Evolutionary conservation across 2,329 filamentous ascomycete genomes (phyloP), one percentile per base, ranked within the genome.

Genomic region (Cylindrodendrum hubeiense): DNA sequence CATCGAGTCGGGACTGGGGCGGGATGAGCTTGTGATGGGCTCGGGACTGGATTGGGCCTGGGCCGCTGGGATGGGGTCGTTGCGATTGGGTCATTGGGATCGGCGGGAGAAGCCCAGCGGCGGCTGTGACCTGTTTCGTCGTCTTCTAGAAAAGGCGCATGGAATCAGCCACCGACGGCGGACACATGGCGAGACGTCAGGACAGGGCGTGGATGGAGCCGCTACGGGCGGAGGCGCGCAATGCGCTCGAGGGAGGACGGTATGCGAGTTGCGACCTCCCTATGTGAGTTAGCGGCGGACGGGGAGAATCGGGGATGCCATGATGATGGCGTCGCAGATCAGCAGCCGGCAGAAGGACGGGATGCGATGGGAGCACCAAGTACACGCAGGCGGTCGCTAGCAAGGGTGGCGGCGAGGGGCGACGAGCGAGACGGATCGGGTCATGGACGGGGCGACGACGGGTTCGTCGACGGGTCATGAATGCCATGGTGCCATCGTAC

Each of bases 241-340:
- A 53, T 21, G 43, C 24, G 10, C 30, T 30, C 22, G 46, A 46
- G 54, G 47, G n/a, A n/a, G n/a, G n/a, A n/a, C n/a, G n/a, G n/a
- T n/a, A n/a, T n/a, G n/a, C n/a, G n/a, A n/a, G n/a, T n/a, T n/a
- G n/a, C n/a, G n/a, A 63, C 60, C 60, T 63, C 46, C 60, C 60
- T 63, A 58, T 54, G 52, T 22, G 33, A 52, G 60, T 63, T 63
- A 63, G 60, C 22, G 53, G 47, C 47, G 47, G 47, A 63, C 60
- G 60, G 60, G 60, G 19, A 63, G 60, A 63, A 33, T 63, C 60
- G 54, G 60, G 52, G 60, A 24, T 53, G 37, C 15, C n/a, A 34
- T 57, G 53, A 53, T 39, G 46, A 13, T 24, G 37, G 41, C 39
- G 21, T 44, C 37, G 58, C 52, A 55, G 59, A 61, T 61, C 59